These are phyloP conservation scores for Penicillium argentinense DNA, from an alignment of 495 filamentous ascomycete species.

Conservation along the genomic window DNA sequence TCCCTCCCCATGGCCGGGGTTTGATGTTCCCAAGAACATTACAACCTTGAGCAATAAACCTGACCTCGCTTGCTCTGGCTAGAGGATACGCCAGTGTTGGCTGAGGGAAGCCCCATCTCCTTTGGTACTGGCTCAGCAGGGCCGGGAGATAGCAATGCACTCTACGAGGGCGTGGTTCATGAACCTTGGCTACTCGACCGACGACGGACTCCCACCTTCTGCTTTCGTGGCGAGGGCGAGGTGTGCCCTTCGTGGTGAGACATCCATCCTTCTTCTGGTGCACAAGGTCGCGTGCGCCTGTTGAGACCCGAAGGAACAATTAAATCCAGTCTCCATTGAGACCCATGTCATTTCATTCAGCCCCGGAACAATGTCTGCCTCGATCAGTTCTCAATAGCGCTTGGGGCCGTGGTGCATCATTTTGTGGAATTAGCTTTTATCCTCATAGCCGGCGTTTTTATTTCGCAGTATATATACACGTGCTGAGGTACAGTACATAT, in stretches of 20 bases:
- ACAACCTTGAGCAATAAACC: conserved; percentile 9
- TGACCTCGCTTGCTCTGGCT: conserved; percentile 14
- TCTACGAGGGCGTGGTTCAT: conserved; percentile 24
- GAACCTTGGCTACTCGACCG: conserved; percentile 23
- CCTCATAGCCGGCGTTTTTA: not conserved
- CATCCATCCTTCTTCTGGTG: not conserved
- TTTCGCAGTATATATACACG: conserved; percentile 1
- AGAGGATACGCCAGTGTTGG: conserved; percentile 7
- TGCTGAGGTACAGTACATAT: not conserved
- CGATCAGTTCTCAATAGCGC: not conserved
- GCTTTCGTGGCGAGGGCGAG: conserved; percentile 18
- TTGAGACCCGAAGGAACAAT: conserved; percentile 7
- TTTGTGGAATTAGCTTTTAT: not conserved
- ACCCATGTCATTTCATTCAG: not conserved
- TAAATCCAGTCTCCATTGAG: not conserved
- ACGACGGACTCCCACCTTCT: conserved; percentile 15
- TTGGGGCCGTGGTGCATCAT: not conserved
- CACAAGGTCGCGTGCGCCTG: conserved; percentile 5
- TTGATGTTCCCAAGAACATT: conserved; percentile 5
- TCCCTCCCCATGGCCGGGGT: conserved; percentile 6
- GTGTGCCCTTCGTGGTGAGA: conserved; percentile 3
- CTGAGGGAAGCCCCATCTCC: conserved; percentile 17
- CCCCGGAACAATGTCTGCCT: not conserved
- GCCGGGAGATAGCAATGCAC: conserved; percentile 20
- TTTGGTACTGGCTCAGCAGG: conserved; percentile 12